Percentiles rank a stretch among this genome's conserved stretches.
These are phyloP conservation scores for Phytophthora constricta DNA, from an alignment of 352 stramenopile species.

Conservation along the genomic window DNA sequence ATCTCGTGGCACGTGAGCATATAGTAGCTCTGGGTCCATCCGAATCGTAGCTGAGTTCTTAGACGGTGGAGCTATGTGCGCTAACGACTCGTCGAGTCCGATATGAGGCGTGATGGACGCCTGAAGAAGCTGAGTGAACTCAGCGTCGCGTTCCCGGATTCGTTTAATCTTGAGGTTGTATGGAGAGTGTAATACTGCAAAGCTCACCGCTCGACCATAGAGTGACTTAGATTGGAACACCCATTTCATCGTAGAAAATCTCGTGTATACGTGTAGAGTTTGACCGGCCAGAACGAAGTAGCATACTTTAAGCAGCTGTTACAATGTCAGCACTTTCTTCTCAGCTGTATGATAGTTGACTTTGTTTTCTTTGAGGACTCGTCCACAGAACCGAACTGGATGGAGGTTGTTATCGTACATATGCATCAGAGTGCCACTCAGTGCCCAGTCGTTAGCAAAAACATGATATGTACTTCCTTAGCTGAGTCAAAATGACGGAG, in stretches of 20 bases:
- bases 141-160: not conserved
- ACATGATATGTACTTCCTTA: not conserved
- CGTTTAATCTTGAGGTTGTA: not conserved
- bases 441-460: constrained; percentile 1
- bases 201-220: not conserved
- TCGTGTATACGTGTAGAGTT: not conserved
- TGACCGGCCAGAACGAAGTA: not conserved
- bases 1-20: not conserved
- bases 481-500: not conserved
- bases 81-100: not conserved
- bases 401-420: not conserved
- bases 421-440: not conserved
- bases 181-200: not conserved
- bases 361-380: constrained; percentile 3
- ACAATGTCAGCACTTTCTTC: constrained; percentile 1
- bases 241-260: constrained; percentile 3
- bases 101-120: not conserved
- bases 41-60: not conserved
- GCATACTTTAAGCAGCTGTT: not conserved
- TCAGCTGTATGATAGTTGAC: not conserved
- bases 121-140: not conserved
- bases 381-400: constrained; percentile 2
- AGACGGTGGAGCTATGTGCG: not conserved
- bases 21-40: not conserved
- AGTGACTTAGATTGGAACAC: not conserved